A percentile compares a stretch with the other conserved stretches of the same genome.
Evolutionary conservation across 768 basidiomycete species (phyloP).

Genomic region (Lactarius hatsudake): DNA sequence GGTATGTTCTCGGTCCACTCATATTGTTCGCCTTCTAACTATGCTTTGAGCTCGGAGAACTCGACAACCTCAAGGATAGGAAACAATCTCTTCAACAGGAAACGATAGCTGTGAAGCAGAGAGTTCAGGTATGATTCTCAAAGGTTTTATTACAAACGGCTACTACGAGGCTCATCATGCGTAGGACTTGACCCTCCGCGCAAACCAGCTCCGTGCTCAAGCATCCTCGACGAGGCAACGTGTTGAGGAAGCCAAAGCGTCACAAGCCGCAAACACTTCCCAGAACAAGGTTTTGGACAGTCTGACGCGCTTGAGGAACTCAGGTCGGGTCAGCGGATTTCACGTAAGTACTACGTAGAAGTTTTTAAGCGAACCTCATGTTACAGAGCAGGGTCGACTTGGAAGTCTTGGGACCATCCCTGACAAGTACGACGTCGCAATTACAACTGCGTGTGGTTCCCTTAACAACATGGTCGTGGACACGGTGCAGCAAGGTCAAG

Average conservation of each 20-base stretch:
- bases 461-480: slow-evolving; percentile 93
- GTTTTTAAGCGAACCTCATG: background rate
- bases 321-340: slow-evolving; percentile 88
- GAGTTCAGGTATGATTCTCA: slow-evolving; percentile 47
- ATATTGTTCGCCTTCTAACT: background rate
- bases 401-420: slow-evolving; percentile 93
- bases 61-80: slow-evolving; percentile 43
- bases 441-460: slow-evolving; percentile 84
- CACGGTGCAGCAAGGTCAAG: slow-evolving; percentile 84
- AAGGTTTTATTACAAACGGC: slow-evolving; percentile 18
- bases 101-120: slow-evolving; percentile 45
- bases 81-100: slow-evolving; percentile 45
- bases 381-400: slow-evolving; percentile 72
- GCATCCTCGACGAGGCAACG: slow-evolving; percentile 67
- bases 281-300: slow-evolving; percentile 84
- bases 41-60: slow-evolving; percentile 41
- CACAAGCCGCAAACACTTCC: slow-evolving; percentile 77
- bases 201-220: slow-evolving; percentile 52
- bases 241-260: slow-evolving; percentile 85
- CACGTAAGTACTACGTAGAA: slow-evolving; percentile 57
- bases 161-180: slow-evolving; percentile 26
- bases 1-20: slow-evolving; percentile 38
- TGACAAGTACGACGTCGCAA: slow-evolving; percentile 93
- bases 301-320: slow-evolving; percentile 69
- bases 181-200: slow-evolving; percentile 40